phyloP scores from a whole-genome alignment of 768 basidiomycete species.

The Dentipellis fragilis region DNA sequence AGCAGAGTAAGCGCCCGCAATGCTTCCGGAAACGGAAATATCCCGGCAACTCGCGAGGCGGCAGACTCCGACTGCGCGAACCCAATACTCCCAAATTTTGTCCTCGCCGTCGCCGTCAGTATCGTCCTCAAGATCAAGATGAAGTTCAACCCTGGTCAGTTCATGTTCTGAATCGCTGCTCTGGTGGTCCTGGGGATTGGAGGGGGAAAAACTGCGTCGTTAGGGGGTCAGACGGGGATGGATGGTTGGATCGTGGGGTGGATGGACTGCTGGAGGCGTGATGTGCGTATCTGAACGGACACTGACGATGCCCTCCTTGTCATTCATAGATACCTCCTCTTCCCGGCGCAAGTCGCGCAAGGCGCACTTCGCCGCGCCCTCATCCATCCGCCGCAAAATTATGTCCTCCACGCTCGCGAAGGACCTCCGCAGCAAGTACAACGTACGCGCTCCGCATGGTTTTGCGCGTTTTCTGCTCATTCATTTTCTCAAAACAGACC shows the following conservation, averaged over 20 bases:
- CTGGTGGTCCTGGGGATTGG: conserved; percentile 14
- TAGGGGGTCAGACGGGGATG: conserved; percentile 33
- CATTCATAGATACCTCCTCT: conserved; percentile 65
- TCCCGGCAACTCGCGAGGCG: not conserved
- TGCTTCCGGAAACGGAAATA: not conserved
- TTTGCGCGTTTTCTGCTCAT: conserved; percentile 2
- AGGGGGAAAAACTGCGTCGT: conserved; percentile 16
- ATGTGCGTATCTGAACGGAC: conserved; percentile 22
- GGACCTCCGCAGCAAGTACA: conserved; percentile 88
- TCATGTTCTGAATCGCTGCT: conserved; percentile 21
- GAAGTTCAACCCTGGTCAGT: conserved; percentile 79
- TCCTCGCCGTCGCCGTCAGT: conserved; percentile 35
- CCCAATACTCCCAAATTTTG: conserved; percentile 8
- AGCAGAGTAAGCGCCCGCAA: not conserved
- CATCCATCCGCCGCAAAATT: conserved; percentile 90
- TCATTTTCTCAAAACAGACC: conserved; percentile 33
- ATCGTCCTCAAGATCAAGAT: conserved; percentile 53
- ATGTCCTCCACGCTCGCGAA: conserved; percentile 96
- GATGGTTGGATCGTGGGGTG: conserved; percentile 30
- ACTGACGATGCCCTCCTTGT: conserved; percentile 5
- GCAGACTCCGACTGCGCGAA: conserved; percentile 8
- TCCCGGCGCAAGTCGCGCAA: conserved; percentile 97
- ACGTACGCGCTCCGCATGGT: conserved; percentile 40
- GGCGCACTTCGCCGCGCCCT: conserved; percentile 94
- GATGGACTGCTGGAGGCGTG: conserved; percentile 6